These are phyloP conservation scores for Lichenothelia convexa DNA, from an alignment of 495 filamentous ascomycete species.

Conservation along the genomic window DNA sequence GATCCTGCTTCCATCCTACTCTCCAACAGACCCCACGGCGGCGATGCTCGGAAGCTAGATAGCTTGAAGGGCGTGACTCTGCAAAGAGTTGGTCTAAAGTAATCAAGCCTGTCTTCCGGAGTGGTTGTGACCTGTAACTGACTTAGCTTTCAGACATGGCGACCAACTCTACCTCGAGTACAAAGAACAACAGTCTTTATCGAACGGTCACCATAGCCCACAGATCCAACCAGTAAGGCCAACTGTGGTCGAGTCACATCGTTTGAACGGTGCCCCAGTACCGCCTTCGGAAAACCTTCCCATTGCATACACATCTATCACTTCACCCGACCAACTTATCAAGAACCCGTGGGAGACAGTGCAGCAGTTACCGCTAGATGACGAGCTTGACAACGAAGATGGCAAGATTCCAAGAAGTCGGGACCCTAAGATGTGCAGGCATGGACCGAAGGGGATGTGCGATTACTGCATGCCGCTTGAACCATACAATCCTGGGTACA, in stretches of 20 bases:
- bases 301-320: constrained; percentile 28
- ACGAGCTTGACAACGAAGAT: constrained; percentile 70
- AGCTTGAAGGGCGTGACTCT: constrained; percentile 51
- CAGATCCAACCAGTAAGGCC: constrained; percentile 8
- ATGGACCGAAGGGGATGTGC: constrained; percentile 95
- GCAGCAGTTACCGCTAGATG: constrained; percentile 67
- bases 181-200: constrained; percentile 29
- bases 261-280: constrained; percentile 65
- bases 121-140: background rate
- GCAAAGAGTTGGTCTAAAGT: constrained; percentile 54
- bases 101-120: constrained; percentile 10
- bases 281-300: constrained; percentile 47
- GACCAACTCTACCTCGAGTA: constrained; percentile 80
- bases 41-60: constrained; percentile 49
- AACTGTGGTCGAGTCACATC: constrained; percentile 15
- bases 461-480: constrained; percentile 98
- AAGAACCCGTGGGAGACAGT: constrained; percentile 91
- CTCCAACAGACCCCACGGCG: constrained; percentile 61
- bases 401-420: constrained; percentile 70
- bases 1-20: constrained; percentile 59
- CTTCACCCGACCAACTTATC: constrained; percentile 39
- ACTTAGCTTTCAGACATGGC: constrained; percentile 45
- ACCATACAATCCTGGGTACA: constrained; percentile 72
- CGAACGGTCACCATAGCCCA: constrained; percentile 31
- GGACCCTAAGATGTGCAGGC: constrained; percentile 81